Conservation (phyloP, 768 basidiomycete genomes). For the Mycena rebaudengoi region DNA sequence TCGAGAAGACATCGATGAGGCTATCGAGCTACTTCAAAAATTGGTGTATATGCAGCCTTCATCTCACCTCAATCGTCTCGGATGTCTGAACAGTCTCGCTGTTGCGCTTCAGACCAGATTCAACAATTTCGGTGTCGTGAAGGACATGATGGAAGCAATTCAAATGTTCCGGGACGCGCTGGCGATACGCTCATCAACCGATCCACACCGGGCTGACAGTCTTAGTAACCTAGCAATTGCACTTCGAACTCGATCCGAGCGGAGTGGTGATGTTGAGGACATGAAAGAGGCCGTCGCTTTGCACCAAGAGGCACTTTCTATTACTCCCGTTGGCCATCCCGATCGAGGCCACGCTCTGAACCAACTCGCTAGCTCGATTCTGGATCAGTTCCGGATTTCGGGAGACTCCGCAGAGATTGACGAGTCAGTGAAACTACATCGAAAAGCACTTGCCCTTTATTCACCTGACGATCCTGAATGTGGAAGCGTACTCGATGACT, state of each 20-base stretch:
- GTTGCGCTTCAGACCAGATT: neutral
- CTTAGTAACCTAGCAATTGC: neutral
- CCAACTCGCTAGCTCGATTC: neutral
- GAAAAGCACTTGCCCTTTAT: neutral
- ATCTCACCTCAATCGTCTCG: neutral
- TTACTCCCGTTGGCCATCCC: neutral
- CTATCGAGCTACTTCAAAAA: neutral
- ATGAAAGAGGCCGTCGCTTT: neutral
- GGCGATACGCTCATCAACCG: neutral
- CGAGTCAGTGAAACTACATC: slow-evolving; percentile 1
- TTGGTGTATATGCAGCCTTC: slow-evolving; percentile 4
- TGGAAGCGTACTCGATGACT: neutral
- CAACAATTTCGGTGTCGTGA: neutral
- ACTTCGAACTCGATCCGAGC: neutral
- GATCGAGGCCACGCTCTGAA: neutral
- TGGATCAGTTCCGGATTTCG: neutral
- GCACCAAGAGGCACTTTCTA: neutral
- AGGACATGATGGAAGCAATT: slow-evolving; percentile 4
- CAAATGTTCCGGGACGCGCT: neutral
- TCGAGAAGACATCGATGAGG: neutral
- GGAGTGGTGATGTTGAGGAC: neutral
- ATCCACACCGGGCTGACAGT: neutral
- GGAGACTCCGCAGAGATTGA: neutral
- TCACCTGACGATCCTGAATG: neutral
- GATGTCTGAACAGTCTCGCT: slow-evolving; percentile 2